Evolutionary conservation across 345 rosid species (phyloP), one percentile per base, ranked within the genome.

Genomic region (Brassica rapa): DNA sequence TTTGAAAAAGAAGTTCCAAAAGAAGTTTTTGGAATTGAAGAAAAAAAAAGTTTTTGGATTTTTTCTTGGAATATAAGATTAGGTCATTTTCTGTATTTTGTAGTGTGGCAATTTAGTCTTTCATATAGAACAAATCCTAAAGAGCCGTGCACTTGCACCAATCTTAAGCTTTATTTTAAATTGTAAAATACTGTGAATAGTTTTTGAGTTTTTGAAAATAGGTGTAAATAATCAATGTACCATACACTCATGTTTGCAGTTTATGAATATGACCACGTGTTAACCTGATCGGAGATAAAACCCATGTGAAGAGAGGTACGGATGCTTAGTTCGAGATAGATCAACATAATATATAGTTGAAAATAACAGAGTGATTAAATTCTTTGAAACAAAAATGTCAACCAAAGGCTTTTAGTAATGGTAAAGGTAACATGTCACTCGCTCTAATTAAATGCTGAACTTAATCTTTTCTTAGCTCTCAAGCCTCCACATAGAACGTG

Each of bases 241-340:
- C 56, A 15, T 51, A 5, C 56, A n/a, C 55, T 49, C 35, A 8
- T 71, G 71, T 25, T 6, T 39, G 43, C 27, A 61, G 29, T 27
- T 3, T 14, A 29, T 61, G 56, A n/a, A 66, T 57, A 43, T 9
- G 35, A 21, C 43, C 77, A 72, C 63, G 73, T 78, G 64, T 78
- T 4, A 59, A 32, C 0, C 2, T 21, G 25, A 2, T 43, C 16
- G 35, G 39, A 78, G 68, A 66, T 78, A 72, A 63, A 63, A 57
- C n/a, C 29, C 68, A 72, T 57, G 78, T 79, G 73, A 21, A 53
- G 30, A 43, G 43, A 6, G 60, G 73, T 72, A 59, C 55, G 77
- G 39, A 67, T 60, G 32, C 77, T 43, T 24, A 61, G 62, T 60
- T 66, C 81, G 62, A 72, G 77, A 66, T 77, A 71, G 81, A 71